Percentiles rank a stretch among this genome's conserved stretches.
Evolutionary conservation across 768 basidiomycete species (phyloP).

Genomic region (Chalciporus sphaerocephalus): DNA sequence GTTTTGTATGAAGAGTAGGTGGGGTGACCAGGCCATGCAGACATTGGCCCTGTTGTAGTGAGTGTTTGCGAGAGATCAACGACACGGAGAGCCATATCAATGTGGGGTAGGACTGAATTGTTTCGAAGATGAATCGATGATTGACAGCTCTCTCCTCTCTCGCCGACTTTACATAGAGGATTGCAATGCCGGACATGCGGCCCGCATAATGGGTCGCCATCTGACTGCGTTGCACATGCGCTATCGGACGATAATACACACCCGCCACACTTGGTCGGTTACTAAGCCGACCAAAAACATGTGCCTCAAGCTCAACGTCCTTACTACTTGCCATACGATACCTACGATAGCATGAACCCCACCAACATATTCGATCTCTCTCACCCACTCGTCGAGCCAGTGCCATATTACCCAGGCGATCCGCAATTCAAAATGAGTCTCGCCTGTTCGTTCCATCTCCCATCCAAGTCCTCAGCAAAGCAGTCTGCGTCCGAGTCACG

Average conservation of each 20-base stretch:
- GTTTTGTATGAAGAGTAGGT: conserved; percentile 10
- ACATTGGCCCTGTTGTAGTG: conserved; percentile 17
- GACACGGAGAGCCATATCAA: conserved; percentile 11
- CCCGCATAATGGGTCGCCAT: too few relatives aligned
- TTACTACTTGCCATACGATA: conserved; percentile 16
- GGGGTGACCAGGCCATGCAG: conserved; percentile 24
- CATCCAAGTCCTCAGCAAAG: background rate
- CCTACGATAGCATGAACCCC: conserved; percentile 11
- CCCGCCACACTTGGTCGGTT: too few relatives aligned
- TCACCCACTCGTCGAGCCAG: conserved; percentile 20
- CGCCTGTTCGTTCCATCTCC: conserved; percentile 15
- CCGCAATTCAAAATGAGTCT: conserved; percentile 19
- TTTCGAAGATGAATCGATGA: too few relatives aligned
- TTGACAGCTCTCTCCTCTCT: too few relatives aligned
- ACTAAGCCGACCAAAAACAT: too few relatives aligned
- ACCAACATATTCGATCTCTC: conserved; percentile 24
- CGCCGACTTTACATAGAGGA: too few relatives aligned
- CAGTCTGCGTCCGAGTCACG: background rate
- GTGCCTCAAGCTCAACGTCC: conserved; percentile 14
- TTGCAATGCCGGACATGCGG: too few relatives aligned
- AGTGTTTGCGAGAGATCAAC: conserved; percentile 25
- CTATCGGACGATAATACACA: too few relatives aligned
- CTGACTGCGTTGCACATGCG: too few relatives aligned
- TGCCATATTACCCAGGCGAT: conserved; percentile 29
- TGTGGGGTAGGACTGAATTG: background rate